These are phyloP conservation scores for Pisolithus albus DNA, from an alignment of 768 basidiomycete genomes.

Conservation along the genomic window DNA sequence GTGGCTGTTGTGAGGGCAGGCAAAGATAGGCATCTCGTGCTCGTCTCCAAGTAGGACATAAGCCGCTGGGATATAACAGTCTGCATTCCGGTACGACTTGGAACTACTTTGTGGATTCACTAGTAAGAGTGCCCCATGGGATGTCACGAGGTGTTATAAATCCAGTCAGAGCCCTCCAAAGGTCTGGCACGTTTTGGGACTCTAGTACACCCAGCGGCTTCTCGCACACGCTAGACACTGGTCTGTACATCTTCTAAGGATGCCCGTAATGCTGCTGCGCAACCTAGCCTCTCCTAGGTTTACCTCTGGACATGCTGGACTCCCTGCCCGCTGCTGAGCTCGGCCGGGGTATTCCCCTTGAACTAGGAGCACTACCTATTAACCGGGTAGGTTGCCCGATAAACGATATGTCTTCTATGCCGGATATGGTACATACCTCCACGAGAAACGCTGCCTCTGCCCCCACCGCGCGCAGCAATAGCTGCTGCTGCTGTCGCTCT, in stretches of 20 bases:
- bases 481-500: slow-evolving; percentile 50
- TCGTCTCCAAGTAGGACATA: slow-evolving; percentile 32
- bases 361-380: slow-evolving; percentile 17
- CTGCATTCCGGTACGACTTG: neutral
- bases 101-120: neutral
- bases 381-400: slow-evolving; percentile 19
- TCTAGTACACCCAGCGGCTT: no score
- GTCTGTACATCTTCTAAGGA: neutral
- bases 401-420: slow-evolving; percentile 1
- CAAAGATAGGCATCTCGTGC: slow-evolving; percentile 60
- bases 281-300: slow-evolving; percentile 17
- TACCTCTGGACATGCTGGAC: slow-evolving; percentile 20
- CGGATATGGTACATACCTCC: slow-evolving; percentile 25
- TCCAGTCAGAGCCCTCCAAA: no score
- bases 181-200: no score
- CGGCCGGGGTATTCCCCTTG: slow-evolving; percentile 14
- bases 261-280: neutral
- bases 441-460: slow-evolving; percentile 32
- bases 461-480: slow-evolving; percentile 26
- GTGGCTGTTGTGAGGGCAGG: slow-evolving; percentile 67
- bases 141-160: no score
- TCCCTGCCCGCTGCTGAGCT: slow-evolving; percentile 20
- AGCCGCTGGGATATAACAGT: slow-evolving; percentile 3
- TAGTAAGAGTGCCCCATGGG: no score
- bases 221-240: neutral